These are phyloP conservation scores for Bothriochloa decipiens DNA, from an alignment of 176 grass and related monocot species.

Conservation along the genomic window DNA sequence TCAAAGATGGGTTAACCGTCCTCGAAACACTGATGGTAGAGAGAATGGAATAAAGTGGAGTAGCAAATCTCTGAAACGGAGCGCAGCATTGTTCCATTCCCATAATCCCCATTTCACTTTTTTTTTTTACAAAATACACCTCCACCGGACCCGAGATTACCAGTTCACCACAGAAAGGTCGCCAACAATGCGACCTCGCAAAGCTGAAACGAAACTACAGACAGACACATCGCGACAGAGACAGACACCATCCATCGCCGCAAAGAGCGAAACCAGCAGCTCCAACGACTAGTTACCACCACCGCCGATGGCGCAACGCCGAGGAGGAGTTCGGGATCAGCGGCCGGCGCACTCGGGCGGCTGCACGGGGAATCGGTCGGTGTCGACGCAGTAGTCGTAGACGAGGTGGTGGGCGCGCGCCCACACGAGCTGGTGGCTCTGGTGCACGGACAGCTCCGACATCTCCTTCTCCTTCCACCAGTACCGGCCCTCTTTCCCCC, in stretches of 20 bases:
- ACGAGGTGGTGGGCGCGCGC: conserved; percentile 91
- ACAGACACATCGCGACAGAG: too few relatives aligned
- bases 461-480: conserved; percentile 99
- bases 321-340: too few relatives aligned
- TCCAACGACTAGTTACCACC: too few relatives aligned
- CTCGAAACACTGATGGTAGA: too few relatives aligned
- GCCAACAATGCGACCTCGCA: background rate
- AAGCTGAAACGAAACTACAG: background rate
- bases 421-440: conserved; percentile 92
- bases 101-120: background rate
- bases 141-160: background rate
- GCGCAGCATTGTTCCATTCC: background rate
- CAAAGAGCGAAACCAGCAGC: conserved; percentile 54
- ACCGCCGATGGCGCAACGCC: too few relatives aligned
- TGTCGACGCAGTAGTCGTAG: conserved; percentile 95
- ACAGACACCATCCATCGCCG: background rate
- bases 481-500: conserved; percentile 85
- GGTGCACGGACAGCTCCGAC: conserved; percentile 91
- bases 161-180: background rate
- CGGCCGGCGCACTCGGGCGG: conserved; percentile 75
- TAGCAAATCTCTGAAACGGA: background rate
- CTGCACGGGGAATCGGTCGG: conserved; percentile 64
- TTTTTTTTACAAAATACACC: conserved; percentile 24
- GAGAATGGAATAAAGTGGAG: too few relatives aligned
- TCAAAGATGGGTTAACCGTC: background rate